These are phyloP conservation scores for Vigna reflexopilosa DNA, from an alignment of 306 rosid genomes.

Conservation along the genomic window DNA sequence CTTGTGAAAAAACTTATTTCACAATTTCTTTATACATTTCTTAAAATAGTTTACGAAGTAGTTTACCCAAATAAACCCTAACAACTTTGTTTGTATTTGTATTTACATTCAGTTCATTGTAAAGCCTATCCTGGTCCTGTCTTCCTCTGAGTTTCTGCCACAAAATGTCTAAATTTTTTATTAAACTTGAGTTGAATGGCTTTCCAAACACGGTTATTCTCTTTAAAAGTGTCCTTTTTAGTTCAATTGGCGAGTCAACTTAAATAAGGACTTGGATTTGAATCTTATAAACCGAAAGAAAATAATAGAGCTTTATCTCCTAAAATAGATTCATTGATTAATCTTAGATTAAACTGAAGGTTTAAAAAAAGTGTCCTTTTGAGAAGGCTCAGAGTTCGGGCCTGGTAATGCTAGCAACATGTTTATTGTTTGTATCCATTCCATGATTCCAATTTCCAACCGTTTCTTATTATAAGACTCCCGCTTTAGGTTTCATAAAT, in stretches of 20 bases:
- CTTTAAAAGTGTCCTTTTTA: not conserved
- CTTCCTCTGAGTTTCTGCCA: too few species aligned
- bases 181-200: too few species aligned
- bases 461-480: not conserved
- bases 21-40: too few species aligned
- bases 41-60: too few species aligned
- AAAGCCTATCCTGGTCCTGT: too few species aligned
- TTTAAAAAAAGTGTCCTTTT: not conserved
- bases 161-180: too few species aligned
- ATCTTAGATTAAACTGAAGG: not conserved
- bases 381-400: constrained; percentile 1
- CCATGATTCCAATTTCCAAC: not conserved
- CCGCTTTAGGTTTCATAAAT: constrained; percentile 16
- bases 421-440: constrained; percentile 7
- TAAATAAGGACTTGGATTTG: not conserved
- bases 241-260: not conserved
- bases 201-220: too few species aligned
- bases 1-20: too few species aligned
- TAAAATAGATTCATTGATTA: not conserved
- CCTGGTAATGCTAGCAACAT: not conserved
- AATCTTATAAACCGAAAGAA: not conserved
- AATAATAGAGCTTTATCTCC: not conserved
- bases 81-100: too few species aligned
- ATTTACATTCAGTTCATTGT: too few species aligned
- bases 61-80: too few species aligned